phyloP scores from a whole-genome alignment of 306 rosid genomes.

The Astragalus glycyphyllos region DNA sequence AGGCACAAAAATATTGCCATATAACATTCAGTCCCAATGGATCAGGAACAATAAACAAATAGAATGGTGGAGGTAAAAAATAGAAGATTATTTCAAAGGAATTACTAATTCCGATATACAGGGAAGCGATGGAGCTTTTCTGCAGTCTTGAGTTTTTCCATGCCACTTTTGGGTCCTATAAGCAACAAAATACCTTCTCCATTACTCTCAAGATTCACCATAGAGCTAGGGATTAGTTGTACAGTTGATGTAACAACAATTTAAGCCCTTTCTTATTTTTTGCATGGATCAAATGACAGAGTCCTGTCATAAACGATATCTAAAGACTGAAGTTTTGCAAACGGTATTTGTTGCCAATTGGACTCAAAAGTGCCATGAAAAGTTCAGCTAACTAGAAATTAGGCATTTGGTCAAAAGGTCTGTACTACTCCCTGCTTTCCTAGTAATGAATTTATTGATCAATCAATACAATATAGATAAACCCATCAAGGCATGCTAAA shows the following conservation, averaged over 20 bases:
- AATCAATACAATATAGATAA: background rate
- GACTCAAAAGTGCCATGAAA: background rate
- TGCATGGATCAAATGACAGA: background rate
- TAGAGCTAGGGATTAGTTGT: background rate
- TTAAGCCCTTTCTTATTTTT: background rate
- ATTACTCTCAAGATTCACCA: background rate
- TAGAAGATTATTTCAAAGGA: background rate
- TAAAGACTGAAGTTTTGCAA: background rate
- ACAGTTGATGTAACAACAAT: background rate
- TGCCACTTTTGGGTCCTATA: constrained; percentile 5
- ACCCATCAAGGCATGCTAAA: background rate
- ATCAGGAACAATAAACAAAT: background rate
- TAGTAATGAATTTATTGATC: constrained; percentile 16
- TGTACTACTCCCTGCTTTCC: background rate
- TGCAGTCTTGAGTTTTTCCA: constrained; percentile 1
- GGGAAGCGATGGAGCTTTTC: background rate
- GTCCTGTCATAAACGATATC: background rate
- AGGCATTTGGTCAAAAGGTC: background rate
- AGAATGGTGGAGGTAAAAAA: background rate
- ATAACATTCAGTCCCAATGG: constrained; percentile 12
- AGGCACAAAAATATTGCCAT: constrained; percentile 5
- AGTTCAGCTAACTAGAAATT: background rate
- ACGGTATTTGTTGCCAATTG: constrained; percentile 7
- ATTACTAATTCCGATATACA: constrained; percentile 1
- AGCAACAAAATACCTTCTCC: background rate